Evolutionary conservation across 768 basidiomycete genomes (phyloP).

Genomic region (Dentipellis sp.): DNA sequence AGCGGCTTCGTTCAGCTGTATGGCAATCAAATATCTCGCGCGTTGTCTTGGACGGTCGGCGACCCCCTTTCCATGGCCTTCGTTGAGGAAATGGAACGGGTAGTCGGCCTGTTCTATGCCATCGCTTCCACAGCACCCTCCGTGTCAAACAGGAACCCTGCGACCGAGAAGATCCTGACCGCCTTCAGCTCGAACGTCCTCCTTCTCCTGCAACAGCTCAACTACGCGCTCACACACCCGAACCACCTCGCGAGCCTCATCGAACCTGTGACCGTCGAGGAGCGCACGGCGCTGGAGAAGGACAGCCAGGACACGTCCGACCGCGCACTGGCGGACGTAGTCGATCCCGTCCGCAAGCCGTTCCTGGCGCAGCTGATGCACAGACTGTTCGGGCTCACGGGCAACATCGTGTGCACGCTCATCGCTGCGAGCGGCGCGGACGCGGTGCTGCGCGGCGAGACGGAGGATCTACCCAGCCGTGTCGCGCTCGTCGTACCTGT

Average conservation of each 20-base stretch:
- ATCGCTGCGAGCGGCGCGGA: slow-evolving; percentile 66
- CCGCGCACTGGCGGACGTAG: slow-evolving; percentile 30
- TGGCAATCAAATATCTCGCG: slow-evolving; percentile 67
- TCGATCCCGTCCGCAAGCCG: slow-evolving; percentile 62
- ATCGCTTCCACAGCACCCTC: slow-evolving; percentile 51
- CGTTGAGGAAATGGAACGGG: slow-evolving; percentile 78
- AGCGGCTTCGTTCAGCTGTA: slow-evolving; percentile 82
- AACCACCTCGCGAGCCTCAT: slow-evolving; percentile 77
- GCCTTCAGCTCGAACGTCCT: slow-evolving; percentile 63
- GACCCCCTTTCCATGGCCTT: slow-evolving; percentile 68
- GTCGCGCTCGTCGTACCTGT: slow-evolving; percentile 70
- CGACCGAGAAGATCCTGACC: slow-evolving; percentile 53
- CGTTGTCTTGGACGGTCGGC: slow-evolving; percentile 76
- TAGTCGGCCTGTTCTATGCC: slow-evolving; percentile 68
- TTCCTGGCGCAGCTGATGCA: slow-evolving; percentile 65
- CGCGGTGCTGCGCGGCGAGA: slow-evolving; percentile 48
- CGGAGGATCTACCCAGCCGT: slow-evolving; percentile 64
- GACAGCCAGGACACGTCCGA: slow-evolving; percentile 29
- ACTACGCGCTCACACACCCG: slow-evolving; percentile 86
- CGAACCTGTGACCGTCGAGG: slow-evolving; percentile 72
- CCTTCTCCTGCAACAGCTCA: slow-evolving; percentile 75
- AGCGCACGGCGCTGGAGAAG: slow-evolving; percentile 59
- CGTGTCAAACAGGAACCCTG: slow-evolving; percentile 35
- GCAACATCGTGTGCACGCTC: slow-evolving; percentile 61
- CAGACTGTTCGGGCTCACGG: slow-evolving; percentile 59